Conservation (phyloP, 768 basidiomycete genomes). For the Suillus cothurnatus region DNA sequence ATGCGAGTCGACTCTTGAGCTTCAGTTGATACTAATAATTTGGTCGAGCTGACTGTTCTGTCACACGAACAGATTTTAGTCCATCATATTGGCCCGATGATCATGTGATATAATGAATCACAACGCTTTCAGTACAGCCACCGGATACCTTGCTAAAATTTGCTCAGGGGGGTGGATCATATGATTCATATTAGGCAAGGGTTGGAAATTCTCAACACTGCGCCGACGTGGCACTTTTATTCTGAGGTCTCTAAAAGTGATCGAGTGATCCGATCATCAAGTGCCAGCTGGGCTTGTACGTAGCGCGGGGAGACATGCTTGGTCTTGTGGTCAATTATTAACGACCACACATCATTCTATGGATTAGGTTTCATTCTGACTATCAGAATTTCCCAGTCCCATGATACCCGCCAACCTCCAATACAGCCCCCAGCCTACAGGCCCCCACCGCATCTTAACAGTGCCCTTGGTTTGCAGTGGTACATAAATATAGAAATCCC, state of each 20-base stretch:
- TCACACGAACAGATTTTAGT: neutral
- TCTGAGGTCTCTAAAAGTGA: neutral
- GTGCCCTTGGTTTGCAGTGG: too few relatives aligned
- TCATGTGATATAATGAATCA: neutral
- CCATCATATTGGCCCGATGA: too few relatives aligned
- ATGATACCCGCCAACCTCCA: too few relatives aligned
- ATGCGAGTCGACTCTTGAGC: neutral
- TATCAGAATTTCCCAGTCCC: neutral
- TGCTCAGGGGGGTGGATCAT: neutral
- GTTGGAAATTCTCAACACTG: neutral
- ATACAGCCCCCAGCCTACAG: too few relatives aligned
- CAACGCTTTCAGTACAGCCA: neutral
- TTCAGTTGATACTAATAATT: neutral
- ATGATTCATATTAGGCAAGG: neutral
- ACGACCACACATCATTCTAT: neutral
- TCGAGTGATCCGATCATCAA: neutral
- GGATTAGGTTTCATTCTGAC: neutral
- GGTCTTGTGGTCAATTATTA: neutral
- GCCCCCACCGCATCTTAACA: too few relatives aligned
- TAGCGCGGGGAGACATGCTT: neutral
- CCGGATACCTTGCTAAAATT: neutral
- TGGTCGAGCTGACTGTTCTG: neutral
- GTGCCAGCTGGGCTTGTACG: neutral
- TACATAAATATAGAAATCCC: too few relatives aligned
- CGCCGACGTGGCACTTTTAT: conserved; percentile 4